A percentile compares a stretch with the other conserved stretches of the same genome.
phyloP scores from a whole-genome alignment of 768 basidiomycete genomes.

The Ramaria sp. region DNA sequence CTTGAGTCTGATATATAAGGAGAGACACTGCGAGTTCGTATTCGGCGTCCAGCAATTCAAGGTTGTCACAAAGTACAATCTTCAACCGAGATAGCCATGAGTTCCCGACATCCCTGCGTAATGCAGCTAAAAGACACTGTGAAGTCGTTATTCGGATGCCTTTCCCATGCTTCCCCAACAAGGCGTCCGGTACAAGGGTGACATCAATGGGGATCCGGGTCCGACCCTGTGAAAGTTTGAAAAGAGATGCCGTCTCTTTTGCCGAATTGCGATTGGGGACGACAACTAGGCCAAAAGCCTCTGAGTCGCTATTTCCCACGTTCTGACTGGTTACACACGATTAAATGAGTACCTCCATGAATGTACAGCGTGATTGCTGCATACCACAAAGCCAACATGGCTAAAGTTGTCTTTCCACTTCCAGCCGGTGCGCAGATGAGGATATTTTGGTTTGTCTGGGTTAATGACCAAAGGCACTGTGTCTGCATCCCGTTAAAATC shows the following conservation, averaged over 20 bases:
- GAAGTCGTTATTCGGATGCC: slow-evolving; percentile 51
- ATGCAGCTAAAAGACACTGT: slow-evolving; percentile 35
- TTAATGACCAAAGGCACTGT: slow-evolving; percentile 75
- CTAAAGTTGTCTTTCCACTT: slow-evolving; percentile 71
- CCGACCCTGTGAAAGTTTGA: slow-evolving; percentile 24
- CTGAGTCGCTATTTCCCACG: slow-evolving; percentile 26
- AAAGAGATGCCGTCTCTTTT: slow-evolving; percentile 43
- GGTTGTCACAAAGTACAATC: slow-evolving; percentile 71
- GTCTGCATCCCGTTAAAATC: slow-evolving; percentile 82
- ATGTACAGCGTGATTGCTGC: slow-evolving; percentile 16
- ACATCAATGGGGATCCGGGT: slow-evolving; percentile 32
- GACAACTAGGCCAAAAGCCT: slow-evolving; percentile 54
- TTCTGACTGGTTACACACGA: slow-evolving; percentile 39
- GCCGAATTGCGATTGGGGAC: slow-evolving; percentile 48
- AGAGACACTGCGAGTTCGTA: slow-evolving; percentile 82
- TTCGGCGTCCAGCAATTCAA: slow-evolving; percentile 68
- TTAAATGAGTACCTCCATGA: neutral
- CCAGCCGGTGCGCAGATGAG: slow-evolving; percentile 72
- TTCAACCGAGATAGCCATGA: slow-evolving; percentile 31
- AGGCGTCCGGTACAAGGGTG: slow-evolving; percentile 12
- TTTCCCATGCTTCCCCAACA: slow-evolving; percentile 24
- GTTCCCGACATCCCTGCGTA: slow-evolving; percentile 16
- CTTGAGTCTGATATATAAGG: slow-evolving; percentile 52
- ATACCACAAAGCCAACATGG: slow-evolving; percentile 63
- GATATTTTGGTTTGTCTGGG: slow-evolving; percentile 54